Percentiles rank a stretch among this genome's conserved stretches.
phyloP scores from a whole-genome alignment of 2,329 filamentous ascomycete genomes.

The Pseudogymnoascus sp. region DNA sequence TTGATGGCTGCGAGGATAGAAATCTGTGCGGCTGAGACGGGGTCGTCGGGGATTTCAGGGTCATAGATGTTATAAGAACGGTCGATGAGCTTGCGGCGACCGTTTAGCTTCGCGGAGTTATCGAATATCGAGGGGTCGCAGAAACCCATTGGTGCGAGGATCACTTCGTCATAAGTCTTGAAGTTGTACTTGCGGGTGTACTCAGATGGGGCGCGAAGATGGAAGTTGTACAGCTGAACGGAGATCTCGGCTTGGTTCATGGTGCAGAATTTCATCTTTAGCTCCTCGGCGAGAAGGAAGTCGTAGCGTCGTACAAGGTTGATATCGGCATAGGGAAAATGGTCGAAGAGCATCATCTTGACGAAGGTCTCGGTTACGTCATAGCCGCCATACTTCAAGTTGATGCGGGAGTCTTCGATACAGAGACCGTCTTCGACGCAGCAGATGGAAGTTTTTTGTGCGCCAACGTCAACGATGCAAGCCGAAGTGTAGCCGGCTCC shows the following conservation, averaged over 20 bases:
- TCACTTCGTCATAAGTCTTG: slow-evolving; percentile 94
- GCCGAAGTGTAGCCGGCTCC: slow-evolving; percentile 89
- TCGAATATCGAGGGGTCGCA: slow-evolving; percentile 86
- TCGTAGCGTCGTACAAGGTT: slow-evolving; percentile 86
- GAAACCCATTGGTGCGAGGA: slow-evolving; percentile 90
- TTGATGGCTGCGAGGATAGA: slow-evolving; percentile 52
- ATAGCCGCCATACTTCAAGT: slow-evolving; percentile 85
- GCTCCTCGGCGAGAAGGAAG: slow-evolving; percentile 85
- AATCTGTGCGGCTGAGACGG: slow-evolving; percentile 73
- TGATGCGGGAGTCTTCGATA: slow-evolving; percentile 88
- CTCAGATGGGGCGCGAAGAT: slow-evolving; percentile 78
- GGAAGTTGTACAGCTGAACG: slow-evolving; percentile 81
- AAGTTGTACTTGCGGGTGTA: slow-evolving; percentile 89
- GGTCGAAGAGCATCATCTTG: slow-evolving; percentile 96
- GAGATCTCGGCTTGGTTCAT: slow-evolving; percentile 85
- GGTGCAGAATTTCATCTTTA: slow-evolving; percentile 89
- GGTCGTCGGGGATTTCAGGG: slow-evolving; percentile 77
- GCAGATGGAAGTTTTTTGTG: slow-evolving; percentile 93
- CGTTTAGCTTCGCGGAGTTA: slow-evolving; percentile 66
- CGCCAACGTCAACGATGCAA: slow-evolving; percentile 92
- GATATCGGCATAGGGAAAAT: slow-evolving; percentile 92
- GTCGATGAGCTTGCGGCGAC: slow-evolving; percentile 72
- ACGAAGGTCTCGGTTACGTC: slow-evolving; percentile 93
- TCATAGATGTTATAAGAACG: slow-evolving; percentile 93
- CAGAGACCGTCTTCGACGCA: slow-evolving; percentile 96